Evolutionary conservation across 2,329 filamentous ascomycete genomes (phyloP), one percentile per base, ranked within the genome.

Genomic region (Aspergillus ochraceus): DNA sequence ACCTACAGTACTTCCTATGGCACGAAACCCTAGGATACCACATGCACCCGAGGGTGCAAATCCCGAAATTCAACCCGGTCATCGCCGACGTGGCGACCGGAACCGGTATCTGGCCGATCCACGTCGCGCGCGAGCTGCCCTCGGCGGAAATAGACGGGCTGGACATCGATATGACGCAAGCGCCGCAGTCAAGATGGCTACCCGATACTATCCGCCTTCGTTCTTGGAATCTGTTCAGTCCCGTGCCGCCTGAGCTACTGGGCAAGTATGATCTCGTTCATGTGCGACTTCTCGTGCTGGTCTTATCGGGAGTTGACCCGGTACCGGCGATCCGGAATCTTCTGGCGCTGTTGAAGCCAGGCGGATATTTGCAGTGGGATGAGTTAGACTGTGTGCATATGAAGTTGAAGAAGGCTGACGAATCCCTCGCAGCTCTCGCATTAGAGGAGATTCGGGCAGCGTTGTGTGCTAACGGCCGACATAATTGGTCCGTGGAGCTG

Each of bases 1-100:
- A 73, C 47, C 60, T 71, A 45, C 71, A 75, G 52, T 69, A 74
- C 42, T 69, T 68, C 32, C 63, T 73, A 6, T 76, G 68, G 68
- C 65, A 65, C 49, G 61, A 69, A 22, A 60, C 64, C 11, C 64
- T 70, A 3, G 59, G 64, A 20, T 73, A 62, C 53, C 65, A 60
- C 30, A 60, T 75, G 9, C 71, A 75, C 52, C 70, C 69, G 3
- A 53, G 55, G 12, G 68, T 74, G 49, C 47, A 55, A 39, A 54
- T 63, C 29, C 22, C 59, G 49, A 45, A 60, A 20, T 42, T 8
- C 36, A 47, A 47, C 45, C 32, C 52, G 4, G 29, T 42, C 12
- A 68, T 73, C 45, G 68, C 64, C 30, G 71, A 74, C 42, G 55
- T 74, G 9, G 70, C 67, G n/a, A 64, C 64, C 12, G 71, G 70